A percentile compares a stretch with the other conserved stretches of the same genome.
phyloP scores from a whole-genome alignment of 2,329 filamentous ascomycete species.

The Dothideomycetidae sp. region DNA sequence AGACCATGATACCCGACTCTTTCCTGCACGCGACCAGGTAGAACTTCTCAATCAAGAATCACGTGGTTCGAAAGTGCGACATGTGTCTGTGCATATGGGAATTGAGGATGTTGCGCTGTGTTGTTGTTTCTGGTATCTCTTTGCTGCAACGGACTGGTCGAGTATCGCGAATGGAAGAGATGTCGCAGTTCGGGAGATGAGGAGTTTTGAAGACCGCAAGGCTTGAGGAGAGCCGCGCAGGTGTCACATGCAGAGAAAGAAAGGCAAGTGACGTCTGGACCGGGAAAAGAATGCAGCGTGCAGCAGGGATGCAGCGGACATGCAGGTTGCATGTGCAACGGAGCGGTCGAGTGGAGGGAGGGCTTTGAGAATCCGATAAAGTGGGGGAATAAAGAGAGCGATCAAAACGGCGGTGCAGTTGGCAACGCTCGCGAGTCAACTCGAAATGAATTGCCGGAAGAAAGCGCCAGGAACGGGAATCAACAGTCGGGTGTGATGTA shows the following conservation, averaged over 20 bases:
- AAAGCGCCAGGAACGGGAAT: no score
- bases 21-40: neutral
- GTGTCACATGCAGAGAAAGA: neutral
- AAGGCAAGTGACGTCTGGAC: neutral
- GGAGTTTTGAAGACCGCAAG: neutral
- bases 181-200: no score
- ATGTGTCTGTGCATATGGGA: neutral
- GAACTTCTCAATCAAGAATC: neutral
- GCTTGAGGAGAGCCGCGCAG: neutral
- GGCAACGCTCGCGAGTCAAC: constrained; percentile 6
- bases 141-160: no score
- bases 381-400: constrained; percentile 10
- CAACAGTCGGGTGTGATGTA: no score
- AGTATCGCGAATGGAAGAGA: no score
- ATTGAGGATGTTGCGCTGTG: no score
- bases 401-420: constrained; percentile 5
- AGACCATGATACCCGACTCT: neutral
- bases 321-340: neutral
- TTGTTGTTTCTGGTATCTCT: no score
- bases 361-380: constrained; percentile 9
- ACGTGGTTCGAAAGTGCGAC: neutral
- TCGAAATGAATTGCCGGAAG: no score
- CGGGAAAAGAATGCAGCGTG: neutral
- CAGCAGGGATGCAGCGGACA: neutral
- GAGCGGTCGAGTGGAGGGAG: no score